Conservation (phyloP, 352 stramenopile species). For the Phytopythium boreale region DNA sequence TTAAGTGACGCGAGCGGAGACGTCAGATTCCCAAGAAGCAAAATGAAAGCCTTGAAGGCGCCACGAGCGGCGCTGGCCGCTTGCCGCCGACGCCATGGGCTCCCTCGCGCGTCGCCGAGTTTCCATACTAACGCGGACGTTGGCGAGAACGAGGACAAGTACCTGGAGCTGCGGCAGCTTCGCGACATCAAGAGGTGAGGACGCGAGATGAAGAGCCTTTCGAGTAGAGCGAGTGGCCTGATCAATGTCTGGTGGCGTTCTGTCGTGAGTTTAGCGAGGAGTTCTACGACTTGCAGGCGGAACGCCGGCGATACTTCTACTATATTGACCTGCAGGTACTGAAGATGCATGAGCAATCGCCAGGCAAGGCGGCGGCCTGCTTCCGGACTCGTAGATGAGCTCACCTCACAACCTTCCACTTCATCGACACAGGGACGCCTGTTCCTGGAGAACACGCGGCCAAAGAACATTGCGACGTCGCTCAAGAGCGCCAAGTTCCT, state of each 20-base stretch:
- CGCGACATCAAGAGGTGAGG: conserved; percentile 77
- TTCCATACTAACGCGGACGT: not conserved
- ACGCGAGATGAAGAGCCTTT: not conserved
- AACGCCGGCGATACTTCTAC: conserved; percentile 77
- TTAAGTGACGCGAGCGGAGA: not conserved
- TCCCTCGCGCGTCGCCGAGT: not conserved
- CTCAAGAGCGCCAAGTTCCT: conserved; percentile 83
- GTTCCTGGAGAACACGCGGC: conserved; percentile 75
- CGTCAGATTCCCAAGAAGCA: not conserved
- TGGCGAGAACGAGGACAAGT: conserved; percentile 51
- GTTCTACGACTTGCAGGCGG: conserved; percentile 70
- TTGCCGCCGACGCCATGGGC: not conserved
- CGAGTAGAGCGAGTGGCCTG: not conserved
- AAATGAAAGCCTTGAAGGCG: not conserved
- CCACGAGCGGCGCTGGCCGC: not conserved
- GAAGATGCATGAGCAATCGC: not conserved
- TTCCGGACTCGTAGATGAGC: not conserved
- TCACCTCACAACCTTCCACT: too few species aligned
- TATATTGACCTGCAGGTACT: conserved; percentile 79
- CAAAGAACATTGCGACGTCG: conserved; percentile 85
- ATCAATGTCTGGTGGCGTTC: conserved; percentile 2
- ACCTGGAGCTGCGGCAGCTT: conserved; percentile 73
- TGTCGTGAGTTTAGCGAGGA: conserved; percentile 30
- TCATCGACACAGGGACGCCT: conserved; percentile 40
- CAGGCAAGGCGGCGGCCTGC: not conserved